These are phyloP conservation scores for Cytospora piceicola DNA, from an alignment of 2,329 filamentous ascomycete species.

Conservation along the genomic window DNA sequence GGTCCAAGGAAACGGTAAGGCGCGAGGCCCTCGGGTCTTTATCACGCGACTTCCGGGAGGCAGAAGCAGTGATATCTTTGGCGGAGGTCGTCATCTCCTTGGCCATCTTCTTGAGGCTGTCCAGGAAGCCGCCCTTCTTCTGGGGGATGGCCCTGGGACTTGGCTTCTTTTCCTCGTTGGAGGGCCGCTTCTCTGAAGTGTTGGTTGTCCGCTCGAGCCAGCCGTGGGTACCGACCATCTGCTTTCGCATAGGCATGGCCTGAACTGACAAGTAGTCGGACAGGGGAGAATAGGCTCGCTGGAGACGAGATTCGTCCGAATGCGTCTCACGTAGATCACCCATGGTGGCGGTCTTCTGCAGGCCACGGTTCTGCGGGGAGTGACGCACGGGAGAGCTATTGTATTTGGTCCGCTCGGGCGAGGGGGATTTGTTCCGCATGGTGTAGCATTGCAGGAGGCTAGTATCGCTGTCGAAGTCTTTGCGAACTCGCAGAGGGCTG, in stretches of 20 bases:
- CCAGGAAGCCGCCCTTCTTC: slow-evolving; percentile 49
- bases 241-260: slow-evolving; percentile 52
- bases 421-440: slow-evolving; percentile 9
- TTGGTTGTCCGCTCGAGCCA: slow-evolving; percentile 57
- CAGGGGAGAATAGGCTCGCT: slow-evolving; percentile 48
- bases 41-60: slow-evolving; percentile 35
- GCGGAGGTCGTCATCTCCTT: slow-evolving; percentile 48
- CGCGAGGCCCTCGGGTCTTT: slow-evolving; percentile 39
- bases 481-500: slow-evolving; percentile 37
- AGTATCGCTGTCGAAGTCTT: slow-evolving; percentile 28
- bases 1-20: slow-evolving; percentile 54
- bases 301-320: slow-evolving; percentile 18
- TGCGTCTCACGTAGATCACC: slow-evolving; percentile 27
- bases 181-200: slow-evolving; percentile 32
- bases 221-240: slow-evolving; percentile 58
- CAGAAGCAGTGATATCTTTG: slow-evolving; percentile 28
- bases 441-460: slow-evolving; percentile 22
- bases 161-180: slow-evolving; percentile 16
- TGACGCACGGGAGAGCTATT: slow-evolving; percentile 9
- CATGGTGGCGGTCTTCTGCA: slow-evolving; percentile 28
- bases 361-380: slow-evolving; percentile 15
- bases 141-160: slow-evolving; percentile 19
- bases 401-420: slow-evolving; percentile 11
- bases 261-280: slow-evolving; percentile 47
- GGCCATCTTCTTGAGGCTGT: slow-evolving; percentile 56